A percentile compares a stretch with the other conserved stretches of the same genome.
Evolutionary conservation across 2,329 filamentous ascomycete species (phyloP).

Genomic region (Venturia aucupariae): DNA sequence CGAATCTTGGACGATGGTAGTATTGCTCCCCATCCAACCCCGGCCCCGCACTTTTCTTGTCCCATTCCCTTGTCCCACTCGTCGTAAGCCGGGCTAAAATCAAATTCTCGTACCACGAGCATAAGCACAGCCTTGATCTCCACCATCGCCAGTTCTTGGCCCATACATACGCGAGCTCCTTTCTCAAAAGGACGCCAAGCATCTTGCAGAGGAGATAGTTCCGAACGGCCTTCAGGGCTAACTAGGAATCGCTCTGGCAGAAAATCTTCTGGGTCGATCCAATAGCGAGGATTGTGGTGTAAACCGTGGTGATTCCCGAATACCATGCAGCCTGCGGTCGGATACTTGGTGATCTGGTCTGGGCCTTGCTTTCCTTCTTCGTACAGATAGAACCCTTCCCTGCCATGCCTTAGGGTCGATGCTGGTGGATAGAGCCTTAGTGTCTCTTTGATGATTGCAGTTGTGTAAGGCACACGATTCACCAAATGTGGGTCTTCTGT

Average conservation of each 20-base stretch:
- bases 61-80: neutral
- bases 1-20: neutral
- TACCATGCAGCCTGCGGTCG: constrained; percentile 15
- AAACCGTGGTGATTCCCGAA: constrained; percentile 16
- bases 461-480: constrained; percentile 24
- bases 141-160: constrained; percentile 47
- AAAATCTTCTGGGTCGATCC: constrained; percentile 19
- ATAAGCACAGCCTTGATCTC: constrained; percentile 44
- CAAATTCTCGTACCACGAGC: constrained; percentile 41
- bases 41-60: neutral
- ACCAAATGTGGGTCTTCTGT: constrained; percentile 19
- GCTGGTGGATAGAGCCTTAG: constrained; percentile 25
- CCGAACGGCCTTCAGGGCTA: neutral
- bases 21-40: neutral
- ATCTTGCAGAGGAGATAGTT: neutral
- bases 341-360: constrained; percentile 16
- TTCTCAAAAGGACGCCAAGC: constrained; percentile 48
- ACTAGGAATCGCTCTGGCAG: constrained; percentile 20
- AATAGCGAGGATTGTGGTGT: constrained; percentile 19
- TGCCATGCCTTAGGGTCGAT: constrained; percentile 5
- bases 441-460: constrained; percentile 29
- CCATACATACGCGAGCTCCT: constrained; percentile 48
- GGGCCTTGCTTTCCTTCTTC: neutral
- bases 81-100: constrained; percentile 29
- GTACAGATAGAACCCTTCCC: neutral